These are phyloP conservation scores for Strobilomyces dryophilus DNA, from an alignment of 768 basidiomycete species.

Conservation along the genomic window DNA sequence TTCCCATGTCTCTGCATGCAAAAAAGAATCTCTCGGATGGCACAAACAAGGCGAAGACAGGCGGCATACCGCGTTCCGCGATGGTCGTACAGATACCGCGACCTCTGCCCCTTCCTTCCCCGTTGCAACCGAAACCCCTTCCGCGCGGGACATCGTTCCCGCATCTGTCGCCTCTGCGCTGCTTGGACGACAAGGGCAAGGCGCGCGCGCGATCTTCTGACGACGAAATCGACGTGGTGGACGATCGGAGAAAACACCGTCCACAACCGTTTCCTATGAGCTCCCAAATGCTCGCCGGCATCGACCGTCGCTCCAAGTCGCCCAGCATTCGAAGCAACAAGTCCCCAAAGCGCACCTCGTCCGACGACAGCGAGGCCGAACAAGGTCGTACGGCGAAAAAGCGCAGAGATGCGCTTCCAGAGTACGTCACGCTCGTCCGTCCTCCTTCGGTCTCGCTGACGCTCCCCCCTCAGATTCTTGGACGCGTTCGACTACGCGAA, in stretches of 20 bases:
- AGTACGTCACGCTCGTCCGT: slow-evolving; percentile 7
- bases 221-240: neutral
- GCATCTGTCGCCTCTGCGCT: slow-evolving; percentile 22
- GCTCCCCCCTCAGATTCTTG: slow-evolving; percentile 6
- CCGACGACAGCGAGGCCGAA: slow-evolving; percentile 30
- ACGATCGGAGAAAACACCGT: neutral
- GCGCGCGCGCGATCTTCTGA: slow-evolving; percentile 1
- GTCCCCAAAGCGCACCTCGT: slow-evolving; percentile 29
- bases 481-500: slow-evolving; percentile 11
- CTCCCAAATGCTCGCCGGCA: slow-evolving; percentile 39
- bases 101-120: slow-evolving; percentile 1
- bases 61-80: slow-evolving; percentile 5
- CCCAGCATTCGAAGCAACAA: slow-evolving; percentile 1
- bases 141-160: slow-evolving; percentile 19
- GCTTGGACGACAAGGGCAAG: slow-evolving; percentile 17
- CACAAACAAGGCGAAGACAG: slow-evolving; percentile 10
- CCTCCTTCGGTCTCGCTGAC: slow-evolving; percentile 3
- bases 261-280: slow-evolving; percentile 59
- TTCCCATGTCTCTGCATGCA: slow-evolving; percentile 21
- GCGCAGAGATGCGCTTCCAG: slow-evolving; percentile 25
- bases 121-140: slow-evolving; percentile 3
- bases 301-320: slow-evolving; percentile 28
- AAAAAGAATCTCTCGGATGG: slow-evolving; percentile 22
- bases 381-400: slow-evolving; percentile 30
- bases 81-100: neutral